Percentiles rank a stretch among this genome's conserved stretches.
phyloP scores from a whole-genome alignment of 83 land plant genomes.

The Picea mariana region DNA sequence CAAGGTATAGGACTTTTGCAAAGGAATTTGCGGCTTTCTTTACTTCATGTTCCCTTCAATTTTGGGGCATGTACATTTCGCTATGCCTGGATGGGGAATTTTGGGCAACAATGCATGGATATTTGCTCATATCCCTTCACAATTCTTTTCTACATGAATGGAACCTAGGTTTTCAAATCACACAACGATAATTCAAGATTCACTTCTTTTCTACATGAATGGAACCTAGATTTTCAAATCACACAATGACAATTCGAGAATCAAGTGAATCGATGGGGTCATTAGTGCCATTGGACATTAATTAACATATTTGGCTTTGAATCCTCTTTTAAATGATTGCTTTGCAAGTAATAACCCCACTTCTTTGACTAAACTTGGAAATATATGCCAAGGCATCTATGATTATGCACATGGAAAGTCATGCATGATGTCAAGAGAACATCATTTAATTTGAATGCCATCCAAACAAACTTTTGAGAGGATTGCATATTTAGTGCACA shows the following conservation, averaged over 20 bases:
- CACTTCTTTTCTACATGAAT: no score
- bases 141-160: no score
- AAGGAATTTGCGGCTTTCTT: no score
- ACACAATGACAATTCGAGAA: conserved; percentile 57
- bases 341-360: conserved; percentile 63
- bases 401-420: conserved; percentile 42
- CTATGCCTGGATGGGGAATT: no score
- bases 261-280: conserved; percentile 51
- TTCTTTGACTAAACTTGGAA: conserved; percentile 60
- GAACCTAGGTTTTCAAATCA: no score
- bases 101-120: no score
- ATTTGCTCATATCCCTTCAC: no score
- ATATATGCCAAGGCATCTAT: conserved; percentile 57
- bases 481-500: no score
- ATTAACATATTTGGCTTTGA: conserved; percentile 57
- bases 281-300: conserved; percentile 70
- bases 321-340: conserved; percentile 74
- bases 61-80: no score
- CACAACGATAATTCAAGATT: conserved; percentile 35
- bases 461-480: conserved; percentile 30
- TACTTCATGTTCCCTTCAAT: no score
- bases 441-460: conserved; percentile 51
- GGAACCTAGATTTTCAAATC: conserved; percentile 15
- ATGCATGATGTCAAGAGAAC: conserved; percentile 34
- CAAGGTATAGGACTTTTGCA: no score